Percentiles rank a stretch among this genome's conserved stretches.
Evolutionary conservation across 192 early-diverging fungal genomes (phyloP).

Genomic region (Geosiphon pyriformis): DNA sequence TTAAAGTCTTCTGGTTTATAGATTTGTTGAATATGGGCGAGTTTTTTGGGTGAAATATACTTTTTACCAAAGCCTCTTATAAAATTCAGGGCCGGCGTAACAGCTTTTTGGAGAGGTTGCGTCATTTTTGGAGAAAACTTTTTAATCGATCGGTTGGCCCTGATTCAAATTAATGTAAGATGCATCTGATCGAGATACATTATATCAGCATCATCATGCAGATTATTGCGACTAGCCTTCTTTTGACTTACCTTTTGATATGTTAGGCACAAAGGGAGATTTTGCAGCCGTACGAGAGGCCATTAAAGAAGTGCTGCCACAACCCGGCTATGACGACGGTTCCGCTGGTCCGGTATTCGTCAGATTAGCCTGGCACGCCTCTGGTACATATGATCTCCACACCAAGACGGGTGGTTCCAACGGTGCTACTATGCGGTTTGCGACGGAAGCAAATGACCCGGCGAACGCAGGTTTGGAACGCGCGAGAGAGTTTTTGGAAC

Average conservation of each 20-base stretch:
- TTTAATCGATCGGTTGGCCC: too few relatives aligned
- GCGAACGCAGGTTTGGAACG: conserved; percentile 59
- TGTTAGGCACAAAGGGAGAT: conserved; percentile 15
- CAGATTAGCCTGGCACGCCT: conserved; percentile 57
- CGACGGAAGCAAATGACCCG: conserved; percentile 53
- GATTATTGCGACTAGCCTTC: too few relatives aligned
- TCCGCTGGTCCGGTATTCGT: conserved; percentile 61
- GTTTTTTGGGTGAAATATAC: conserved; percentile 5
- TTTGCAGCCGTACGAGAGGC: conserved; percentile 37
- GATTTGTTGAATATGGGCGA: conserved; percentile 10
- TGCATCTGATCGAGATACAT: too few relatives aligned
- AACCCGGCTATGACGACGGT: conserved; percentile 51
- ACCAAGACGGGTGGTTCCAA: conserved; percentile 55
- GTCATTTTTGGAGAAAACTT: too few relatives aligned
- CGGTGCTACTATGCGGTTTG: conserved; percentile 65
- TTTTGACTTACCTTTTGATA: too few relatives aligned
- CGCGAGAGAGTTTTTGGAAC: conserved; percentile 49
- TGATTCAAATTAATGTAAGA: too few relatives aligned
- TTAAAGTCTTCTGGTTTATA: conserved; percentile 30
- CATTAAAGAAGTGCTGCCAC: conserved; percentile 33
- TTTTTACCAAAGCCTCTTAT: conserved; percentile 5
- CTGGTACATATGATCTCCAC: conserved; percentile 60
- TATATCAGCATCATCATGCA: too few relatives aligned
- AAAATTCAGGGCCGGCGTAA: too few relatives aligned
- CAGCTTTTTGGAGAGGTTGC: too few relatives aligned